Evolutionary conservation across 179 eudicot genomes (phyloP), one percentile per base, ranked within the genome.

Genomic region (Spergularia azorica): DNA sequence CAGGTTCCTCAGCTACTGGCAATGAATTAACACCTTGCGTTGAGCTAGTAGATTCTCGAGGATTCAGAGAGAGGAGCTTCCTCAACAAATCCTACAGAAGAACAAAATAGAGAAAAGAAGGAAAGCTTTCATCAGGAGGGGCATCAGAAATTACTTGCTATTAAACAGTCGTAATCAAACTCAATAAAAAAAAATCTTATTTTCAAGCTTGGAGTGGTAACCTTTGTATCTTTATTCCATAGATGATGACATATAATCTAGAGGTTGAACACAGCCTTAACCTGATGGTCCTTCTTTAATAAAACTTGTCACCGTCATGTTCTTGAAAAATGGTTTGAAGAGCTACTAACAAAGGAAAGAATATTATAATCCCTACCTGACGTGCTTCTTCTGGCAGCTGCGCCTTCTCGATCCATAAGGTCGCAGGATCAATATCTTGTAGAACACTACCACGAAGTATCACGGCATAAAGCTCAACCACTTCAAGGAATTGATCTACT

Each of bases 371-470:
- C 70, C 67, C 69, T 78, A 95, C 98, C 97, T 95, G 97, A 3
- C 88, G 87, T 76, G 82, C 88, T 79, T 85, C 87, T 78, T 84
- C 92, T 6, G 99, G 97, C 75, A 95, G 74, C 52, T 86, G 75
- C n/a, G 97, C 97, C 79, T 90, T 89, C 78, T 95, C 97, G 73
- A 93, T 88, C 99, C 99, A 95, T 59, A 77, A 82, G 57, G 90
- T 79, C 79, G 97, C 97, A 81, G 48, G 76, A 73, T 84, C 89
- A 55, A 75, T 69, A 66, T 88, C 87, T 36, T 80, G 83, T 65
- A 83, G 60, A 83, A 77, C 77, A 66, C 9, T 74, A 41, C 85
- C 91, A 63, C 90, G 88, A 80, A 89, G 88, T 63, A 89, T 82
- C 61, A 86, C 71, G 38, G 89, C 89, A 82, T 90, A 95, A 66